phyloP scores from a whole-genome alignment of 257 asterid genomes.

The Gynochthodes officinalis region DNA sequence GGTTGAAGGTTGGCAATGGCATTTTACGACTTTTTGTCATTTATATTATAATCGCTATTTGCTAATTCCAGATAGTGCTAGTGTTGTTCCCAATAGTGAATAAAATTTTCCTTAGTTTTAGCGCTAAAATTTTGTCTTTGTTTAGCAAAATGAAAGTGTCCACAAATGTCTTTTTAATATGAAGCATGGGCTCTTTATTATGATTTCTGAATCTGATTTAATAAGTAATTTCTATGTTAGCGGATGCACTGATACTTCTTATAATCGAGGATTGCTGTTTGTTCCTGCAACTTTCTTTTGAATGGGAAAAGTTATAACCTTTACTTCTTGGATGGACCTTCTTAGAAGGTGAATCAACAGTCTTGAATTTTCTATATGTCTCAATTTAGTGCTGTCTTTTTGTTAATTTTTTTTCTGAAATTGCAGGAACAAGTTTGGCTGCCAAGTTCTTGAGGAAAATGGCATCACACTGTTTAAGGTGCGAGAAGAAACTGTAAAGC shows the following conservation, averaged over 20 bases:
- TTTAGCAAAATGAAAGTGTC: neutral
- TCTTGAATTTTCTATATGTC: neutral
- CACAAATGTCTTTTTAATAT: neutral
- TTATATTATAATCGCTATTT: neutral
- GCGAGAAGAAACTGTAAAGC: slow-evolving; percentile 58
- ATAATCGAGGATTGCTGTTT: neutral
- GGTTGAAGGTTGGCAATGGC: slow-evolving; percentile 62
- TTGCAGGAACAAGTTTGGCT: slow-evolving; percentile 87
- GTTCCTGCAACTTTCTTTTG: neutral
- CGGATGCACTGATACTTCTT: neutral
- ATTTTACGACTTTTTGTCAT: neutral
- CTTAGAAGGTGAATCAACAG: too few relatives aligned
- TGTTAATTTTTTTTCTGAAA: neutral
- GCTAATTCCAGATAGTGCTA: neutral
- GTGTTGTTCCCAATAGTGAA: neutral
- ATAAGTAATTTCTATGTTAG: neutral
- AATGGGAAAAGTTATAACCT: neutral
- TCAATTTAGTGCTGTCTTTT: neutral
- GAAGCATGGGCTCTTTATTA: neutral
- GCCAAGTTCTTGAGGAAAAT: slow-evolving; percentile 73
- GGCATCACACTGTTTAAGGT: slow-evolving; percentile 69
- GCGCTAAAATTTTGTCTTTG: neutral
- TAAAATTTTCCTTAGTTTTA: neutral
- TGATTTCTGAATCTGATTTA: neutral
- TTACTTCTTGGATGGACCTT: too few relatives aligned